These are phyloP conservation scores for Colletotrichum tamarilloi DNA, from an alignment of 2,329 filamentous ascomycete species.

Conservation along the genomic window DNA sequence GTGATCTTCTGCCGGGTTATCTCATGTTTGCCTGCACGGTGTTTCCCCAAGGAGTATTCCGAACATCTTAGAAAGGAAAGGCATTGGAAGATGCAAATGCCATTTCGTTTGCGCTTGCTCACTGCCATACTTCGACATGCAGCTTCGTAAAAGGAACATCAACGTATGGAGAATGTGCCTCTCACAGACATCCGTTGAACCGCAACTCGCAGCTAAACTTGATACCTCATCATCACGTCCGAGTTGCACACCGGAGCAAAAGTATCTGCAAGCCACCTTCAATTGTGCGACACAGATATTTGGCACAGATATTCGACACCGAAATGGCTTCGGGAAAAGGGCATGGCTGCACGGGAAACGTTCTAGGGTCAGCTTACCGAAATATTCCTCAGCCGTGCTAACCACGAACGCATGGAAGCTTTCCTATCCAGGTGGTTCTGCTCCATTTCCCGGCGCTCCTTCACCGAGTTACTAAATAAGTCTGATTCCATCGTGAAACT, in stretches of 20 bases:
- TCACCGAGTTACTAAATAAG: not conserved
- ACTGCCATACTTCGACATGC: no score
- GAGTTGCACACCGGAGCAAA: not conserved
- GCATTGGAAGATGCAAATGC: no score
- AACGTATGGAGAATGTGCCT: not conserved
- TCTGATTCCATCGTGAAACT: conserved; percentile 31
- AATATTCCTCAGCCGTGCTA: not conserved
- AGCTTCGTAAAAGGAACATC: not conserved
- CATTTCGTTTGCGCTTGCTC: no score
- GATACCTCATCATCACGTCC: not conserved
- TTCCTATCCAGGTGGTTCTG: not conserved
- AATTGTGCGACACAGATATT: not conserved
- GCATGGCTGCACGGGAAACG: not conserved
- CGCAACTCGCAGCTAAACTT: not conserved
- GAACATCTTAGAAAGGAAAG: not conserved
- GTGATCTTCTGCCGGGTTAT: not conserved
- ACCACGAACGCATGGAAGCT: not conserved
- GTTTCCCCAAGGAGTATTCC: not conserved
- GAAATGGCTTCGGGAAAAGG: no score
- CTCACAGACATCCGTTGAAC: not conserved
- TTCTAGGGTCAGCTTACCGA: not conserved
- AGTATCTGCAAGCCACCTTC: not conserved
- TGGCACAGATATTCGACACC: not conserved
- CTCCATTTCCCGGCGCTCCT: not conserved
- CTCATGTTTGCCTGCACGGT: not conserved